A percentile compares a stretch with the other conserved stretches of the same genome.
Conservation (phyloP, 257 asterid genomes). For the Hygrophila difformis region DNA sequence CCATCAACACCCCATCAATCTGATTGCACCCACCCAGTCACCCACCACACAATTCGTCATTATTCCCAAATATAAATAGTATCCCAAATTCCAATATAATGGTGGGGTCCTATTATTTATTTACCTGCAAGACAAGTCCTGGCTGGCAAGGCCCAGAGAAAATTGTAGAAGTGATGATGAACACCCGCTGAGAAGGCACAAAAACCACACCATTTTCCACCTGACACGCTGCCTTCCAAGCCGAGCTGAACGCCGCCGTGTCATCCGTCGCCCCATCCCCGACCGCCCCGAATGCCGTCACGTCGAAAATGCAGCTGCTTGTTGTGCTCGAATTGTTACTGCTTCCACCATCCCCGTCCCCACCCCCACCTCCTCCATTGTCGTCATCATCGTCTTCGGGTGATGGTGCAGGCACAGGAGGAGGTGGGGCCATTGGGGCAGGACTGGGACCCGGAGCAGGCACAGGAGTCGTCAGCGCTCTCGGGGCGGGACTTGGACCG, state of each 20-base stretch:
- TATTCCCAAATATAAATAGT: neutral
- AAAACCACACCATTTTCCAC: constrained; percentile 51
- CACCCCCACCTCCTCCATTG: no score
- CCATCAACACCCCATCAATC: constrained; percentile 79
- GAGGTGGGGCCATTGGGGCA: no score
- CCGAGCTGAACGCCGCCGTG: constrained; percentile 67
- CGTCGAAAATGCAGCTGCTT: constrained; percentile 52
- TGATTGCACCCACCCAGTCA: constrained; percentile 37
- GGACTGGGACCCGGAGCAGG: no score
- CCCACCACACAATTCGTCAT: neutral
- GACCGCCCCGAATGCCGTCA: constrained; percentile 55
- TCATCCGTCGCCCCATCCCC: constrained; percentile 81
- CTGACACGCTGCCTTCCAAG: constrained; percentile 90
- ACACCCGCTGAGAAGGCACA: constrained; percentile 43
- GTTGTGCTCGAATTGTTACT: no score
- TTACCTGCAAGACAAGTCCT: constrained; percentile 74
- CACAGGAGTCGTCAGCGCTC: no score
- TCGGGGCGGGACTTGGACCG: no score
- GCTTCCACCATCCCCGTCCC: no score
- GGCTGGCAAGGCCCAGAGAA: constrained; percentile 87
- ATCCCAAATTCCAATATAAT: no score
- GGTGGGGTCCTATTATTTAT: no score
- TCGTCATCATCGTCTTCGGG: no score
- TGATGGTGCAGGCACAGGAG: no score
- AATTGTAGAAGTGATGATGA: constrained; percentile 70